phyloP scores from a whole-genome alignment of 805 yeast species.

The Nakazawaea ishiwadae region DNA sequence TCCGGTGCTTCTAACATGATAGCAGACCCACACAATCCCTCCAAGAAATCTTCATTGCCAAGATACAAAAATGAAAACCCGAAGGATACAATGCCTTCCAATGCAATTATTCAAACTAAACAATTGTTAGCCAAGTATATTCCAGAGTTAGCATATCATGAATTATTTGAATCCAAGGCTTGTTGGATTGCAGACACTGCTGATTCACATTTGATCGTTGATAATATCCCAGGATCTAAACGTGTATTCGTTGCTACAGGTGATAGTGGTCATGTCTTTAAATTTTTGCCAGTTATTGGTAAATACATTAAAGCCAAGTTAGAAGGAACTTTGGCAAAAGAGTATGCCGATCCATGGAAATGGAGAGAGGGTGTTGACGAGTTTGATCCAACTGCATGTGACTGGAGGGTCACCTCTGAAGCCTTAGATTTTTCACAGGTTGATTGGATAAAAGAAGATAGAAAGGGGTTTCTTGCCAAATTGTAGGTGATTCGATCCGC shows the following conservation, averaged over 20 bases:
- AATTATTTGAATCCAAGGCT: constrained; percentile 28
- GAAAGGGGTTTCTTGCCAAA: neutral
- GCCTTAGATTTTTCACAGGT: constrained; percentile 16
- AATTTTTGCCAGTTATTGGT: constrained; percentile 42
- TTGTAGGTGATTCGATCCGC: neutral
- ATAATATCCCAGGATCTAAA: constrained; percentile 27
- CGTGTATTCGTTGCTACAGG: constrained; percentile 40
- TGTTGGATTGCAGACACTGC: constrained; percentile 39
- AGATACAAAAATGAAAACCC: constrained; percentile 29
- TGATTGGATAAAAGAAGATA: constrained; percentile 9
- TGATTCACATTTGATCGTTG: constrained; percentile 36
- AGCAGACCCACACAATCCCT: constrained; percentile 17
- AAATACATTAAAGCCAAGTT: constrained; percentile 31
- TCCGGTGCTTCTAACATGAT: constrained; percentile 26
- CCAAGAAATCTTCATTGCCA: constrained; percentile 29
- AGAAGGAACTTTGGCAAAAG: constrained; percentile 23
- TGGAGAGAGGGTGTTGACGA: constrained; percentile 23
- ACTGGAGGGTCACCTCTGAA: constrained; percentile 20
- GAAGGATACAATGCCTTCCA: constrained; percentile 32
- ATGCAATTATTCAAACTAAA: constrained; percentile 26
- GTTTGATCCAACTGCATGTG: constrained; percentile 18
- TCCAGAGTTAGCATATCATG: constrained; percentile 35
- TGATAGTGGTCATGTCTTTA: constrained; percentile 45
- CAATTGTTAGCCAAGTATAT: constrained; percentile 27
- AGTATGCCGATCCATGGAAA: constrained; percentile 23